Percentiles rank a stretch among this genome's conserved stretches.
Evolutionary conservation across 2,329 filamentous ascomycete species (phyloP).

Genomic region (Calonectria fujianensis): DNA sequence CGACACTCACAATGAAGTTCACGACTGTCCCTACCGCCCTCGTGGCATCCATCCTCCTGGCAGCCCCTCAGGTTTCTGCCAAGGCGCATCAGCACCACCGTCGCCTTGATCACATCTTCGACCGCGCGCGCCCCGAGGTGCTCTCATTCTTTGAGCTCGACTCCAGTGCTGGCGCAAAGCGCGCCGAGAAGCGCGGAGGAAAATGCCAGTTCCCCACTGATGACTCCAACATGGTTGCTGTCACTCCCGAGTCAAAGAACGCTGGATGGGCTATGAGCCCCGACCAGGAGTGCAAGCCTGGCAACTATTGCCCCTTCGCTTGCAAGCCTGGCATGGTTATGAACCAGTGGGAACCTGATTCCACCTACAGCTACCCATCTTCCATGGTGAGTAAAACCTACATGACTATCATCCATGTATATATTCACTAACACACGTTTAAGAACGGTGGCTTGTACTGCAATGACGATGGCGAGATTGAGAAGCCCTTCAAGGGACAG

Average conservation of each 20-base stretch:
- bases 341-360: conserved; percentile 85
- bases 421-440: conserved; percentile 37
- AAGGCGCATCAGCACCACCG: conserved; percentile 60
- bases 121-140: conserved; percentile 60
- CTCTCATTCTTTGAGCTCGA: conserved; percentile 58
- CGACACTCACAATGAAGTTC: conserved; percentile 70
- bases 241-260: conserved; percentile 79
- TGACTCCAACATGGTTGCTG: conserved; percentile 78
- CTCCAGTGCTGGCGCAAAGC: conserved; percentile 46
- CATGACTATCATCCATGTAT: neutral
- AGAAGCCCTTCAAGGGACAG: conserved; percentile 80
- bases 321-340: conserved; percentile 85
- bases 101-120: conserved; percentile 61
- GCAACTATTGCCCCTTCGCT: conserved; percentile 84
- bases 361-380: conserved; percentile 80
- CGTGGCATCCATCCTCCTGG: conserved; percentile 69
- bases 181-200: conserved; percentile 71
- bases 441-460: conserved; percentile 86
- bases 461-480: conserved; percentile 77
- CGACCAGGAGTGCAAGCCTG: conserved; percentile 80
- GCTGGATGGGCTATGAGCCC: conserved; percentile 88
- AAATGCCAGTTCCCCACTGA: conserved; percentile 78
- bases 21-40: conserved; percentile 69
- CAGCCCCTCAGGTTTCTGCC: conserved; percentile 59
- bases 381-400: conserved; percentile 78